A percentile compares a stretch with the other conserved stretches of the same genome.
Conservation (phyloP, 1,284 basidiomycete species). For the Malassezia nana region DNA sequence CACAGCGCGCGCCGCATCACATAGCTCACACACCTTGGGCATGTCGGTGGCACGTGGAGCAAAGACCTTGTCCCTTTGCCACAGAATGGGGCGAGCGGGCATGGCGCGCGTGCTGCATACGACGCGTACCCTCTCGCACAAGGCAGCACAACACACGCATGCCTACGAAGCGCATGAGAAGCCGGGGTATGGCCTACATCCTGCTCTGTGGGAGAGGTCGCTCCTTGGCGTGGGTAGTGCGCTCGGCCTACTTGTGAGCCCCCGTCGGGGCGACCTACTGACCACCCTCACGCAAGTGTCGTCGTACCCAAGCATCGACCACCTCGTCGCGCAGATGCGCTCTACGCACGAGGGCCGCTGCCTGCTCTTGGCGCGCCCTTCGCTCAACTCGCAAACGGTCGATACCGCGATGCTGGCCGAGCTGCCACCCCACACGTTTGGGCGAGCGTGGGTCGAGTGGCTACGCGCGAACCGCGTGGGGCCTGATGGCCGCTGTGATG, state of each 20-base stretch:
- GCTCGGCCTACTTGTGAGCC: constrained; percentile 69
- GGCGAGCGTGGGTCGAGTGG: constrained; percentile 81
- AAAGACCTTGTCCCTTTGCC: background rate
- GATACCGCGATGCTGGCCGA: constrained; percentile 60
- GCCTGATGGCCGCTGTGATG: constrained; percentile 73
- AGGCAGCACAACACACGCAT: background rate
- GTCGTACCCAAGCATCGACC: constrained; percentile 59
- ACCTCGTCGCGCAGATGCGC: constrained; percentile 69
- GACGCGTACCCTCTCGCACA: background rate
- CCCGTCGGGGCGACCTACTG: constrained; percentile 57
- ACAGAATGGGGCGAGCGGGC: background rate
- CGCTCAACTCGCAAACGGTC: constrained; percentile 67
- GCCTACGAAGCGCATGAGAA: constrained; percentile 13
- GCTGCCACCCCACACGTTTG: constrained; percentile 72
- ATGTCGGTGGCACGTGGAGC: constrained; percentile 29
- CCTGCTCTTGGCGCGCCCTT: constrained; percentile 72
- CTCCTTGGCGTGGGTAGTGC: constrained; percentile 79
- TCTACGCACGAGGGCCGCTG: constrained; percentile 55
- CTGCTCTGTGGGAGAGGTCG: constrained; percentile 31
- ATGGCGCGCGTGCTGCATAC: background rate
- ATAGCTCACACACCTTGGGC: constrained; percentile 63
- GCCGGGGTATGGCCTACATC: constrained; percentile 7
- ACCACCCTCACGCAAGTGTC: constrained; percentile 34
- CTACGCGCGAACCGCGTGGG: constrained; percentile 79
- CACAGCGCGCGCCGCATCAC: constrained; percentile 67